Evolutionary conservation across 106 monocot genomes (phyloP), one percentile per base, ranked within the genome.

Genomic region (Dendrobium catenatum): DNA sequence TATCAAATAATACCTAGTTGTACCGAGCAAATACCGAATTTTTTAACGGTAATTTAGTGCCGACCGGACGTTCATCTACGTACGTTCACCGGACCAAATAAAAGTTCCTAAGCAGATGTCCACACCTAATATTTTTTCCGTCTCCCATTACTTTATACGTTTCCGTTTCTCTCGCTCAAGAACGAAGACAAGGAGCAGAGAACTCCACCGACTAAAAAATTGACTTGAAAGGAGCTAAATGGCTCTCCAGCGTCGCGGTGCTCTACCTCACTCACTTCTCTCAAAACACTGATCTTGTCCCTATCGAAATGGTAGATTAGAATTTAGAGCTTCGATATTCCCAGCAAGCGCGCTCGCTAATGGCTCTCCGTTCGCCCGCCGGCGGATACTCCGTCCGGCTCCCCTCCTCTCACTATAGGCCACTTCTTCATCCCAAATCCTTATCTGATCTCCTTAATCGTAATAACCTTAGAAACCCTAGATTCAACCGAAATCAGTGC

Each of bases 281-380:
- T 61, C 61, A 61, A 61, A 61, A 2, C 61, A 19, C 61, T 61
- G 18, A 61, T 61, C 18, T 5, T 20, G 22, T 13, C 61, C 61
- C 5, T 55, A 18, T 18, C 55, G 17, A 18, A 55, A 55, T 18
- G 11, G 17, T 18, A 17, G 17, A 55, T 18, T 4, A 18, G 11
- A 18, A 55, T 16, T 16, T 22, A 61, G 61, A 61, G 61, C 20
- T 61, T n/a, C 59, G 59, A 20, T 59, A 18, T 59, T 22, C 20
- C 59, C 59, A 5, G n/a, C 59, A 22, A 59, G 20, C 18, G 1
- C 20, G 59, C 8, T 22, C 72, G 16, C 37, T 33, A 44, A 82
- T 82, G 77, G 82, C 82, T 15, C 78, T 86, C 18, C 31, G 54
- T 55, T 16, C 55, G 22, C 72, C 74, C 15, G 4, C 27, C 55